Conservation (phyloP, 169 alveolate species). For the Neospora caninum region DNA sequence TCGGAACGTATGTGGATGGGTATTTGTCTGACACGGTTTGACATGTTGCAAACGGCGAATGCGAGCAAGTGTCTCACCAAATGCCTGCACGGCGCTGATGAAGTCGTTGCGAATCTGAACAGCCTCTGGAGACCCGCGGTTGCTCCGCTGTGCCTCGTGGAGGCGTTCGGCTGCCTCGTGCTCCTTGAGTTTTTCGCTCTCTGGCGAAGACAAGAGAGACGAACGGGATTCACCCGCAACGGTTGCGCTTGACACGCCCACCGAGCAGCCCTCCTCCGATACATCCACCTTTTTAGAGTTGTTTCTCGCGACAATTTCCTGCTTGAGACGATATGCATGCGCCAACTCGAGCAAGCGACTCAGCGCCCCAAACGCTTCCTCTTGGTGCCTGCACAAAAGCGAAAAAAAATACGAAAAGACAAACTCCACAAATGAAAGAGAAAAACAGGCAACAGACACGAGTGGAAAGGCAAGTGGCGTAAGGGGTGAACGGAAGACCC, state of each 20-base stretch:
- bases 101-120: not conserved
- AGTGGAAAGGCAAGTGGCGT: too few species aligned
- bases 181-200: not conserved
- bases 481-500: too few species aligned
- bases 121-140: not conserved
- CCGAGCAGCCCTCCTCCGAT: not conserved
- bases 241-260: too few species aligned
- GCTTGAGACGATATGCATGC: not conserved
- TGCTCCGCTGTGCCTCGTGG: not conserved
- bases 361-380: slow-evolving; percentile 32
- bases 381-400: not conserved
- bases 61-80: not conserved
- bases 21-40: not conserved
- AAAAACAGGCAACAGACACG: not conserved
- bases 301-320: not conserved
- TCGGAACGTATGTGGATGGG: not conserved
- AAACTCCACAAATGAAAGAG: not conserved
- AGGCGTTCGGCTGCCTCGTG: not conserved
- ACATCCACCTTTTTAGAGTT: too few species aligned
- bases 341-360: not conserved
- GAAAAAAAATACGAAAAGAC: not conserved
- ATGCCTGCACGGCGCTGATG: not conserved
- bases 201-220: not conserved
- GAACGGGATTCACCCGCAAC: not conserved
- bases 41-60: not conserved